Evolutionary conservation across 495 filamentous ascomycete species (phyloP).

Genomic region (Massariosphaeria phaeospora): DNA sequence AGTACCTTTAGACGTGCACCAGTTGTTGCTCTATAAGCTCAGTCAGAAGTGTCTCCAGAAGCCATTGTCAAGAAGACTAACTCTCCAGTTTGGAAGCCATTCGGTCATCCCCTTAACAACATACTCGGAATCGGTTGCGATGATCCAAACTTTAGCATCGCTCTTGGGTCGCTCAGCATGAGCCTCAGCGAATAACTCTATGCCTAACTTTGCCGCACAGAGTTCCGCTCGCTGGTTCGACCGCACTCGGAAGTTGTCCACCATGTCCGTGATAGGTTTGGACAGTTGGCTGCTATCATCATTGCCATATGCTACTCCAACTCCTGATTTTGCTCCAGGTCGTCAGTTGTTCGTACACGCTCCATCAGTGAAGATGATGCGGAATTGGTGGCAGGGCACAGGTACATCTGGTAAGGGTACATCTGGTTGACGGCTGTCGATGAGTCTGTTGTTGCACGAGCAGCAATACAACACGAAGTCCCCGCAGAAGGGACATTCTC

Average conservation of each 20-base stretch:
- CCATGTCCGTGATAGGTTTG: conserved; percentile 6
- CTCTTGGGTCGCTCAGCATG: not conserved
- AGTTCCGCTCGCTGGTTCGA: conserved; percentile 14
- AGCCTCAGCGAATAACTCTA: not conserved
- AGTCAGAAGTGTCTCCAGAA: conserved; percentile 6
- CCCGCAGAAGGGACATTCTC: not conserved
- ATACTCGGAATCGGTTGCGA: conserved; percentile 49
- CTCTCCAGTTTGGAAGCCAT: conserved; percentile 43
- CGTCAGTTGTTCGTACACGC: conserved; percentile 3
- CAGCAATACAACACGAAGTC: not conserved
- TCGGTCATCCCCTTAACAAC: conserved; percentile 42
- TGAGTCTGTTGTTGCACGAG: not conserved
- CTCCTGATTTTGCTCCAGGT: conserved; percentile 5
- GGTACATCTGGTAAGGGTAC: too few relatives aligned
- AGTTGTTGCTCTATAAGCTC: conserved; percentile 5
- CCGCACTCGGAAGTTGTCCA: conserved; percentile 6
- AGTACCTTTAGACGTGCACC: conserved; percentile 1
- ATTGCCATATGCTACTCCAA: conserved; percentile 14
- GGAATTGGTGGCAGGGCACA: conserved; percentile 1
- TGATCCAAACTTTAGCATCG: conserved; percentile 25
- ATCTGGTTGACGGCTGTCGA: not conserved
- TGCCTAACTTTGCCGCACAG: conserved; percentile 2
- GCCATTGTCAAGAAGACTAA: not conserved
- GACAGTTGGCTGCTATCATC: conserved; percentile 1
- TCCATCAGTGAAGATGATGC: conserved; percentile 6